Evolutionary conservation across 2,329 filamentous ascomycete genomes (phyloP).

Genomic region (Diaporthe sp.): DNA sequence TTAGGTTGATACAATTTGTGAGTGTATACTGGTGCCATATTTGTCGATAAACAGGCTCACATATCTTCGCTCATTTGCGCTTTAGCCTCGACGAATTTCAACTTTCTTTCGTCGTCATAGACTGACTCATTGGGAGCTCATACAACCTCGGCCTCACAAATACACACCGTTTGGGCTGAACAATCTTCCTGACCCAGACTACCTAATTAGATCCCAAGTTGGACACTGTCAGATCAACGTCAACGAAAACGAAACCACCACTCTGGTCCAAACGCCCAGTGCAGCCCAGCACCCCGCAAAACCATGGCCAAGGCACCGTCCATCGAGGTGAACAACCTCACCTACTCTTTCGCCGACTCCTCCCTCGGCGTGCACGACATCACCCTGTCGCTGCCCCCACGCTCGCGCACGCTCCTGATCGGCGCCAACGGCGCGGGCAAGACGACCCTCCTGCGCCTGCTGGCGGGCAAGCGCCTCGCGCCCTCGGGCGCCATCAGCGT

Average conservation of each 20-base stretch:
- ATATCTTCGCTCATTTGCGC: neutral
- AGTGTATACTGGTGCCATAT: neutral
- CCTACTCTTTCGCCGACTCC: conserved; percentile 90
- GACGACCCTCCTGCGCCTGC: conserved; percentile 93
- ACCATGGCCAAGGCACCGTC: conserved; percentile 61
- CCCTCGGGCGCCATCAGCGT: conserved; percentile 81
- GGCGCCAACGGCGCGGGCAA: conserved; percentile 98
- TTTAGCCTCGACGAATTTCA: neutral
- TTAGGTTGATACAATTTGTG: neutral
- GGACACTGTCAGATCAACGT: neutral
- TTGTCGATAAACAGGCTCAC: neutral
- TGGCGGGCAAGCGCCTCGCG: conserved; percentile 94
- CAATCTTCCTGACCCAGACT: neutral
- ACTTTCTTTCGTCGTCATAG: conserved; percentile 20
- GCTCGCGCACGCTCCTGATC: conserved; percentile 90
- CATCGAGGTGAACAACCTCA: conserved; percentile 81
- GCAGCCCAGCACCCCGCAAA: conserved; percentile 28
- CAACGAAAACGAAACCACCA: too few species aligned
- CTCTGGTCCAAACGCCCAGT: neutral
- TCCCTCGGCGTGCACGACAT: conserved; percentile 83
- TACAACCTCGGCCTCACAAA: neutral
- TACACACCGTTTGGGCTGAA: neutral
- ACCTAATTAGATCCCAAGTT: neutral
- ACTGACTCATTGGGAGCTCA: conserved; percentile 17
- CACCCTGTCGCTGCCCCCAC: conserved; percentile 80